These are phyloP conservation scores for Schizopora paradoxa DNA, from an alignment of 1,284 basidiomycete genomes.

Conservation along the genomic window DNA sequence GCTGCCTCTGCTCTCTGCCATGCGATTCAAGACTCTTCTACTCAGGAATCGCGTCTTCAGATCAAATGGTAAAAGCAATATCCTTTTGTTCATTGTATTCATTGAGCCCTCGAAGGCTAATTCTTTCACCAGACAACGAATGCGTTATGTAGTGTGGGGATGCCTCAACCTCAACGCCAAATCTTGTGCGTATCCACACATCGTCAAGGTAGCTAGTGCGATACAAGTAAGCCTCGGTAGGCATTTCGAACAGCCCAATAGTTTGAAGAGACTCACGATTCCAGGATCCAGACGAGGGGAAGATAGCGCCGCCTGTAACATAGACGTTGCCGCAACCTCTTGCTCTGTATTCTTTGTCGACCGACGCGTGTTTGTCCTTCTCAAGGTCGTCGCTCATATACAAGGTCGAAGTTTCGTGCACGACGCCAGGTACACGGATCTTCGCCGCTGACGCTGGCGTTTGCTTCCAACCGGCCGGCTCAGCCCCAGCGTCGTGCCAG, in stretches of 20 bases:
- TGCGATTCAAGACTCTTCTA: no score
- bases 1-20: no score
- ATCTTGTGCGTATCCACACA: conserved; percentile 23
- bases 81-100: no score
- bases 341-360: background rate
- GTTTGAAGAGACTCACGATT: no score
- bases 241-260: no score
- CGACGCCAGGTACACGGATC: conserved; percentile 17
- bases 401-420: conserved; percentile 21
- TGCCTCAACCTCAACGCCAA: conserved; percentile 21
- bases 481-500: conserved; percentile 18
- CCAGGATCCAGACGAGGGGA: conserved; percentile 19
- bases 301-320: conserved; percentile 19
- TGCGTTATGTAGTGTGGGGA: no score
- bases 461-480: background rate
- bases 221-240: no score
- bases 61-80: no score
- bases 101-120: no score
- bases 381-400: conserved; percentile 6
- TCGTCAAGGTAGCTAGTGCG: conserved; percentile 20
- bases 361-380: conserved; percentile 2
- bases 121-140: no score
- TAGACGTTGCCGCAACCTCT: conserved; percentile 2
- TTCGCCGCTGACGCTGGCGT: conserved; percentile 6
- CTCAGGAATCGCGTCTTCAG: no score